Conservation (phyloP, 148 eudicot species). For the Camellia lanceoleosa region DNA sequence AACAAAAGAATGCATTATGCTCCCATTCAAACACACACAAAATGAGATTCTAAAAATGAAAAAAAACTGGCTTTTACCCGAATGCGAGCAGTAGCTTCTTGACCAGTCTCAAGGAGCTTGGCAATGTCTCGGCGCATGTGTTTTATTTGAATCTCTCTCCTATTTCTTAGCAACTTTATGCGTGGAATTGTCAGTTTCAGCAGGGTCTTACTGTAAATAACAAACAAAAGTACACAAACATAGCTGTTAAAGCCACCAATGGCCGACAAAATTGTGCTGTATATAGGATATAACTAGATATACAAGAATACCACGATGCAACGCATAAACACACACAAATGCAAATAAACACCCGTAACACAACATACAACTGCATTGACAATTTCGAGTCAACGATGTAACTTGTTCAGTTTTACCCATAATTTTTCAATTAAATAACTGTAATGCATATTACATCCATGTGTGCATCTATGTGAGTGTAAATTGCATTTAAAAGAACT, state of each 20-base stretch:
- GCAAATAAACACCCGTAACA: neutral
- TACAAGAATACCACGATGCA: neutral
- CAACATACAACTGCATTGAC: too few relatives aligned
- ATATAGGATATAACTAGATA: neutral
- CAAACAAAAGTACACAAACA: constrained; percentile 12
- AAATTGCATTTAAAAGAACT: too few relatives aligned
- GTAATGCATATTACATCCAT: too few relatives aligned
- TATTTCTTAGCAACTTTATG: constrained; percentile 86
- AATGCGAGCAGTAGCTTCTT: constrained; percentile 97
- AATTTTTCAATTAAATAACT: too few relatives aligned
- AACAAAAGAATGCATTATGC: neutral
- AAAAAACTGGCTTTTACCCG: constrained; percentile 44
- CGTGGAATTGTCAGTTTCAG: constrained; percentile 88
- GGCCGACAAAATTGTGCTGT: constrained; percentile 11
- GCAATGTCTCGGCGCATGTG: constrained; percentile 95
- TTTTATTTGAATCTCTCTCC: constrained; percentile 82
- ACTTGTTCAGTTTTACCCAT: too few relatives aligned
- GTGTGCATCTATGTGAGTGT: too few relatives aligned
- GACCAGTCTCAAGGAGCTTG: constrained; percentile 93
- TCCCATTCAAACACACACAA: neutral
- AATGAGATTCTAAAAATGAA: neutral
- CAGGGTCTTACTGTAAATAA: constrained; percentile 71
- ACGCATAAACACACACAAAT: neutral
- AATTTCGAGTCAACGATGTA: too few relatives aligned
- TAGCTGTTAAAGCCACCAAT: constrained; percentile 8